A percentile compares a stretch with the other conserved stretches of the same genome.
These are phyloP conservation scores for Aphanomyces cochlioides DNA, from an alignment of 352 stramenopile genomes.

Conservation along the genomic window DNA sequence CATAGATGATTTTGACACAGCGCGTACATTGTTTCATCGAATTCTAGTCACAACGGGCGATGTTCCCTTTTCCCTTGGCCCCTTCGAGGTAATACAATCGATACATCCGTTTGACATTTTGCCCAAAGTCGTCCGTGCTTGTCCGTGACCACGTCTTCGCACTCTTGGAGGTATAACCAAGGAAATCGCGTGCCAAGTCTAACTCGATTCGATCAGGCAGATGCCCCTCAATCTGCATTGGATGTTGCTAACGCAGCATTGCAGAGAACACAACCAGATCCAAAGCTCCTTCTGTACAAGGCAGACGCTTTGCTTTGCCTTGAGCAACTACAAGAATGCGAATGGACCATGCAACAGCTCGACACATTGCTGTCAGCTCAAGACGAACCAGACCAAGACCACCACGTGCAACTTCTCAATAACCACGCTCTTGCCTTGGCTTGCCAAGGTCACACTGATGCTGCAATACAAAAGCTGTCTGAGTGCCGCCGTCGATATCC, in stretches of 20 bases:
- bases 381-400: constrained; percentile 41
- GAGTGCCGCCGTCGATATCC: constrained; percentile 47
- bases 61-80: not conserved
- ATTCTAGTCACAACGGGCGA: not conserved
- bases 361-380: not conserved
- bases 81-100: constrained; percentile 11
- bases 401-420: constrained; percentile 61
- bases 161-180: constrained; percentile 15
- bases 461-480: constrained; percentile 44
- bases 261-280: not conserved
- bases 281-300: constrained; percentile 51
- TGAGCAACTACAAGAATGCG: constrained; percentile 61
- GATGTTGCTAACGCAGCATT: constrained; percentile 8
- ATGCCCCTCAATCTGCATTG: constrained; percentile 4
- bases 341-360: constrained; percentile 38
- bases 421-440: constrained; percentile 60
- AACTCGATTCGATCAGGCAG: not conserved
- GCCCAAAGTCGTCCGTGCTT: constrained; percentile 9
- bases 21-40: constrained; percentile 1
- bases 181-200: not conserved
- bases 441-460: constrained; percentile 41
- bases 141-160: constrained; percentile 24
- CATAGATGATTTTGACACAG: constrained; percentile 6
- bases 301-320: constrained; percentile 72
- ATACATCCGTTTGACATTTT: no score